Evolutionary conservation across 2,329 filamentous ascomycete genomes (phyloP).

Genomic region (Ceratocystiopsis minuta): DNA sequence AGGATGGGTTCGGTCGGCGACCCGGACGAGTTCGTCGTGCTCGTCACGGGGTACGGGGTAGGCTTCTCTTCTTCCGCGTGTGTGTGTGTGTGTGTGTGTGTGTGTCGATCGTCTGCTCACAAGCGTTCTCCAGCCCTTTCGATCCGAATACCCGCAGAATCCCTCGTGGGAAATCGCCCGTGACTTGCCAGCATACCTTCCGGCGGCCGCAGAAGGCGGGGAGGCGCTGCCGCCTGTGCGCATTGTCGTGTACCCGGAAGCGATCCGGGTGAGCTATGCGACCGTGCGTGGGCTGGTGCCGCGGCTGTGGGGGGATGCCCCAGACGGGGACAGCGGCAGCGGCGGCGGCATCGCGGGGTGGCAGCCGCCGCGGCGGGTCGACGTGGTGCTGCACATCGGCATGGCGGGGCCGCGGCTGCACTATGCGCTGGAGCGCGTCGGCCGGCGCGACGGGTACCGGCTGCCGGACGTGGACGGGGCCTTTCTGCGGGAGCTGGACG

Average conservation of each 20-base stretch:
- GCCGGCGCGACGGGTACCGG: slow-evolving; percentile 53
- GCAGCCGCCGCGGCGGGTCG: slow-evolving; percentile 22
- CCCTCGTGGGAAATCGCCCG: slow-evolving; percentile 66
- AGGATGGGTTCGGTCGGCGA: slow-evolving; percentile 14
- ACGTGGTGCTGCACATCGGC: slow-evolving; percentile 61
- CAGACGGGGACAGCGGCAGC: no score
- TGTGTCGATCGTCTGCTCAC: no score
- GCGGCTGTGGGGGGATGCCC: slow-evolving; percentile 28
- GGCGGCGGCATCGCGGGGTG: slow-evolving; percentile 11
- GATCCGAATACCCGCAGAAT: slow-evolving; percentile 51
- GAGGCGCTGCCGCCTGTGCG: slow-evolving; percentile 29
- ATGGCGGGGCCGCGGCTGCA: slow-evolving; percentile 48
- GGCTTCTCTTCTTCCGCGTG: background rate
- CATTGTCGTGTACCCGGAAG: slow-evolving; percentile 44
- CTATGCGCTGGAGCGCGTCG: slow-evolving; percentile 55
- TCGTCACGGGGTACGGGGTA: slow-evolving; percentile 46
- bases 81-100: no score
- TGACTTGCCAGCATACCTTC: slow-evolving; percentile 46
- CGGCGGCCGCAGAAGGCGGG: slow-evolving; percentile 19
- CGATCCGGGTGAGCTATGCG: slow-evolving; percentile 55
- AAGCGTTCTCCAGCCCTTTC: slow-evolving; percentile 49
- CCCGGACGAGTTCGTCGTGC: slow-evolving; percentile 33
- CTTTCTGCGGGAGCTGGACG: slow-evolving; percentile 21
- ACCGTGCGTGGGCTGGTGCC: slow-evolving; percentile 47
- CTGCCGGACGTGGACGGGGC: slow-evolving; percentile 53